Conservation (phyloP, 139 green algal genomes). For the Auxenochlorella protothecoides region DNA sequence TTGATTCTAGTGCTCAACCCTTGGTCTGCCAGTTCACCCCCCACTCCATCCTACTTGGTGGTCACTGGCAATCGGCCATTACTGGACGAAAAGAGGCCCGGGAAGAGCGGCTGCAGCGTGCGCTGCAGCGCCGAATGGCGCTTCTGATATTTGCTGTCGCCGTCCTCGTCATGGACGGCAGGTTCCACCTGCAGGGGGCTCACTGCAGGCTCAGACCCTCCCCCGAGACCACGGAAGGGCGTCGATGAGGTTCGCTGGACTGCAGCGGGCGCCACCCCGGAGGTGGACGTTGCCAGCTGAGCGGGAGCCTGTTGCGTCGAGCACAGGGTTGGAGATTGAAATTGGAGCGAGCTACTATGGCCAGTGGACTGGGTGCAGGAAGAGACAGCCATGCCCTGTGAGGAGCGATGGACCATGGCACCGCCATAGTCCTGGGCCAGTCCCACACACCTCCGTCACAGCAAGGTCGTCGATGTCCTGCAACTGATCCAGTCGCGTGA, state of each 20-base stretch:
- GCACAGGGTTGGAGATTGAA: too few species aligned
- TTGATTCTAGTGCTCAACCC: background rate
- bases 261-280: constrained; percentile 1
- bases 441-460: constrained; percentile 50
- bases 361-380: too few species aligned
- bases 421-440: background rate
- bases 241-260: background rate
- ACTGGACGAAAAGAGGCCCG: constrained; percentile 39
- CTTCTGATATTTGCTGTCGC: constrained; percentile 49
- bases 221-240: background rate
- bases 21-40: background rate
- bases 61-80: constrained; percentile 36
- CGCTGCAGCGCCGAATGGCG: constrained; percentile 34
- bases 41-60: constrained; percentile 20
- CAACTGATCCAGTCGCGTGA: constrained; percentile 61
- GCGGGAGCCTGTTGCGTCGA: too few species aligned
- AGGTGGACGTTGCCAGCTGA: constrained; percentile 1
- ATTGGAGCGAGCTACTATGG: too few species aligned
- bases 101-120: constrained; percentile 52
- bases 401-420: background rate
- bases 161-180: constrained; percentile 11
- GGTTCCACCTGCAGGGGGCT: constrained; percentile 9
- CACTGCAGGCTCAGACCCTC: background rate
- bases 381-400: too few species aligned
- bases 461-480: constrained; percentile 83